Evolutionary conservation across 768 basidiomycete genomes (phyloP), one percentile per base, ranked within the genome.

Genomic region (Tephrocybe sp.): DNA sequence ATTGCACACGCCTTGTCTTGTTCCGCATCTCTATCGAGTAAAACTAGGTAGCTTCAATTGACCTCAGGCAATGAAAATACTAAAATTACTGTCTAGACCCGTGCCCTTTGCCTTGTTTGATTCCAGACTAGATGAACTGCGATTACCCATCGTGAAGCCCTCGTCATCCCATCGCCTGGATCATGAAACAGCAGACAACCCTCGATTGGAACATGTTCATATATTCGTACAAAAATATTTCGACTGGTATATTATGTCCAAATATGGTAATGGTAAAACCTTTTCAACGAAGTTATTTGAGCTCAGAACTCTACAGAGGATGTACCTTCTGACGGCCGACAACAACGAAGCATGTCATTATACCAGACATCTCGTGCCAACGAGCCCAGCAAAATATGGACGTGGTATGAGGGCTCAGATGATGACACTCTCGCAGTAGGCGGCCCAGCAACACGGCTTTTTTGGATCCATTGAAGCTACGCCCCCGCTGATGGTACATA

Each of bases 51-150:
- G 20, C 48, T n/a, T n/a, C n/a, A n/a, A n/a, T n/a, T n/a, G n/a
- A n/a, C n/a, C n/a, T n/a, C n/a, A n/a, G n/a, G n/a, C n/a, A 36
- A 11, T 18, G 23, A 6, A 10, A 39, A 32, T 28, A 15, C 0
- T 30, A 18, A 36, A 46, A 26, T 39, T 38, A 14, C 17, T 30
- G 6, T 9, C 15, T 34, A 51, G 49, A 9, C 45, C 48, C 14
- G 58, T 69, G 20, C 62, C 69, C 8, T 62, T 87, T 23, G 79
- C 73, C 12, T 62, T 88, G 14, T 88, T 88, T 57, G 86, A 88
- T 60, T 80, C 83, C 20, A 70, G 69, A 23, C 58, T 88, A n/a
- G 69, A 75, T 42, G 59, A 69, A n/a, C 57, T 84, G 43, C 73
- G 68, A 51, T 67, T 84, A 2, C 81, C 84, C 1, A 64, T 84